Conservation (phyloP, 1,139 yeast species). For the Yamadazyma sp. region DNA sequence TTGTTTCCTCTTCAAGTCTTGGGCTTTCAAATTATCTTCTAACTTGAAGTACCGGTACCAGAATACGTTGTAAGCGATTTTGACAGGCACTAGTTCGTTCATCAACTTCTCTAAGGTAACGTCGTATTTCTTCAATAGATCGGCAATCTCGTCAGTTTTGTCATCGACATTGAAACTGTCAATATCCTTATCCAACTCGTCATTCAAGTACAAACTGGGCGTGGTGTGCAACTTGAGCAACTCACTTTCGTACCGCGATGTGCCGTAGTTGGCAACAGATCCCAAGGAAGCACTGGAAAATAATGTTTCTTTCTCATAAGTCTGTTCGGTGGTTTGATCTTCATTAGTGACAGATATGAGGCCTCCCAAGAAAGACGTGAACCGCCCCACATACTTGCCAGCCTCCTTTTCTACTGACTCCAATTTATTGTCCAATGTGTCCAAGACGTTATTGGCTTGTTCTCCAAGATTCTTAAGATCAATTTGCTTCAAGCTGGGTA, state of each 20-base stretch:
- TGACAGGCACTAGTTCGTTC: conserved; percentile 67
- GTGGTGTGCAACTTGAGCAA: conserved; percentile 42
- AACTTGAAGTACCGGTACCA: conserved; percentile 75
- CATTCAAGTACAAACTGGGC: conserved; percentile 18
- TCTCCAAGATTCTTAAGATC: conserved; percentile 17
- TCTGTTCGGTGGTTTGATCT: conserved; percentile 15
- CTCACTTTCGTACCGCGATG: conserved; percentile 42
- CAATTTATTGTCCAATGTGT: conserved; percentile 63
- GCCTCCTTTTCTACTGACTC: conserved; percentile 69
- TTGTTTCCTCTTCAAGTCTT: conserved; percentile 67
- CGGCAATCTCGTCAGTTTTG: conserved; percentile 54
- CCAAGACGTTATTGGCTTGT: conserved; percentile 61
- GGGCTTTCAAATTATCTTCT: conserved; percentile 54
- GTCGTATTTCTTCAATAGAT: conserved; percentile 48
- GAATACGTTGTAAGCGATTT: conserved; percentile 59
- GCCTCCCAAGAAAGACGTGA: conserved; percentile 59
- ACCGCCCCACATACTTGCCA: conserved; percentile 54
- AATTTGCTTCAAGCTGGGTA: conserved; percentile 14
- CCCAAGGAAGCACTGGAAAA: conserved; percentile 21
- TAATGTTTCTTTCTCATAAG: conserved; percentile 22
- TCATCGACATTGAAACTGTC: conserved; percentile 43
- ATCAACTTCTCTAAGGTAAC: conserved; percentile 54
- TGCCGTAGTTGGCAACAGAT: conserved; percentile 35
- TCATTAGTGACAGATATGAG: conserved; percentile 39
- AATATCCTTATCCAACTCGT: conserved; percentile 18